Evolutionary conservation across 2,329 filamentous ascomycete genomes (phyloP).

Genomic region (Colletotrichum eremochloae): DNA sequence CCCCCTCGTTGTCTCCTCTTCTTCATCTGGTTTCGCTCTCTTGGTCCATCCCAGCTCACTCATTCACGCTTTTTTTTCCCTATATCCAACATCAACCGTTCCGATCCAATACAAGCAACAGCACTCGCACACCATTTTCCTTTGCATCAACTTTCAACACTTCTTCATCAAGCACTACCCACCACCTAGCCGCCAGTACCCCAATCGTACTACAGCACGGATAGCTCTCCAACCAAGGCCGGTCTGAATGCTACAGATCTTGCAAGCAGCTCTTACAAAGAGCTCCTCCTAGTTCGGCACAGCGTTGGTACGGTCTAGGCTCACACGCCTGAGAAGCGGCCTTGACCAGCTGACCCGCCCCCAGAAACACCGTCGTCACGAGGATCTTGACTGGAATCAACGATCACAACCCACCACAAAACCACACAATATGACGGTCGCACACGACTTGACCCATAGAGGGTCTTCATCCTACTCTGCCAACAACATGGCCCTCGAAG

Average conservation of each 20-base stretch:
- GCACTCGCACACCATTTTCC: conserved; percentile 26
- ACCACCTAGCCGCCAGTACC: not conserved
- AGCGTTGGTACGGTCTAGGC: conserved; percentile 45
- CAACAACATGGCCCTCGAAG: conserved; percentile 78
- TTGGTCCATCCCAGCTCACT: conserved; percentile 42
- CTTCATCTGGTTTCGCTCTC: conserved; percentile 44
- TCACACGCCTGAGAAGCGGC: conserved; percentile 44
- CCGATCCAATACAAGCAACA: conserved; percentile 34
- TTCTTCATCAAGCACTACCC: conserved; percentile 7
- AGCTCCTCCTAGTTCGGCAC: conserved; percentile 49
- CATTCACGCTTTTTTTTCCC: conserved; percentile 33
- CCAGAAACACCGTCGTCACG: conserved; percentile 39
- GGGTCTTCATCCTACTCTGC: conserved; percentile 70
- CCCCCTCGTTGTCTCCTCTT: conserved; percentile 44
- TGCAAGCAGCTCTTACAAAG: conserved; percentile 54
- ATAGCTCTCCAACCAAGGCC: conserved; percentile 19
- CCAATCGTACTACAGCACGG: conserved; percentile 1
- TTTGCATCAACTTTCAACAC: conserved; percentile 31
- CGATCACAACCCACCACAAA: conserved; percentile 35
- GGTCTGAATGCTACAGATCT: conserved; percentile 54
- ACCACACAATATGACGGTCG: conserved; percentile 76
- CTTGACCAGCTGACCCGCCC: conserved; percentile 39
- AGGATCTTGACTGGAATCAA: conserved; percentile 43
- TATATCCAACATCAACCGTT: conserved; percentile 39
- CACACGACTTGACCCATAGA: conserved; percentile 79